A percentile compares a stretch with the other conserved stretches of the same genome.
Evolutionary conservation across 331 rosid species (phyloP).

Genomic region (Arachis monticola): DNA sequence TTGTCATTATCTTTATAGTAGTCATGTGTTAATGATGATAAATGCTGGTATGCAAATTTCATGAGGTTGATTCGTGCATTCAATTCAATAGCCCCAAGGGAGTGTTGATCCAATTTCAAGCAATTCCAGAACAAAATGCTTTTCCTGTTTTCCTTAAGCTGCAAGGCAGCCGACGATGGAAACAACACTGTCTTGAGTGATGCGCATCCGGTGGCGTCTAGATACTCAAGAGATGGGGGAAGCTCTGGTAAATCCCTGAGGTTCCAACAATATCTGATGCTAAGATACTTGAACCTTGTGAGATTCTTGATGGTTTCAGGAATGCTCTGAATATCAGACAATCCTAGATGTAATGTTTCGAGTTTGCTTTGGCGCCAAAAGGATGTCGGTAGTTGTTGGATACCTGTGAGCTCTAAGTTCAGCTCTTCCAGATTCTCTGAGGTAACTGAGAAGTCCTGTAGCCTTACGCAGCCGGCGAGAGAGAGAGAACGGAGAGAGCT

Average conservation of each 20-base stretch:
- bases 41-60: conserved; percentile 14
- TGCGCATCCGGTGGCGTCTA: conserved; percentile 15
- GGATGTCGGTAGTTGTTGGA: not conserved
- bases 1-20: not conserved
- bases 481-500: conserved; percentile 27
- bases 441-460: conserved; percentile 5
- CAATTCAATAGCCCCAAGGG: conserved; percentile 5
- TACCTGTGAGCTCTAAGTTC: not conserved
- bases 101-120: conserved; percentile 24
- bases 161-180: conserved; percentile 5
- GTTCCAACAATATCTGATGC: not conserved
- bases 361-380: conserved; percentile 3
- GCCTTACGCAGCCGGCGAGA: not conserved
- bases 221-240: conserved; percentile 26
- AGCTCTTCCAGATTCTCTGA: not conserved
- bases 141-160: not conserved
- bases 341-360: not conserved
- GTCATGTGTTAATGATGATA: not conserved
- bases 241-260: conserved; percentile 41
- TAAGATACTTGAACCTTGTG: conserved; percentile 14
- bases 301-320: conserved; percentile 36
- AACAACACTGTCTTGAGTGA: conserved; percentile 24
- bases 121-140: conserved; percentile 26
- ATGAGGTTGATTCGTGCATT: conserved; percentile 21
- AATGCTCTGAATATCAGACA: conserved; percentile 6